These are phyloP conservation scores for Chaetomidium leptoderma DNA, from an alignment of 495 filamentous ascomycete genomes.

Conservation along the genomic window DNA sequence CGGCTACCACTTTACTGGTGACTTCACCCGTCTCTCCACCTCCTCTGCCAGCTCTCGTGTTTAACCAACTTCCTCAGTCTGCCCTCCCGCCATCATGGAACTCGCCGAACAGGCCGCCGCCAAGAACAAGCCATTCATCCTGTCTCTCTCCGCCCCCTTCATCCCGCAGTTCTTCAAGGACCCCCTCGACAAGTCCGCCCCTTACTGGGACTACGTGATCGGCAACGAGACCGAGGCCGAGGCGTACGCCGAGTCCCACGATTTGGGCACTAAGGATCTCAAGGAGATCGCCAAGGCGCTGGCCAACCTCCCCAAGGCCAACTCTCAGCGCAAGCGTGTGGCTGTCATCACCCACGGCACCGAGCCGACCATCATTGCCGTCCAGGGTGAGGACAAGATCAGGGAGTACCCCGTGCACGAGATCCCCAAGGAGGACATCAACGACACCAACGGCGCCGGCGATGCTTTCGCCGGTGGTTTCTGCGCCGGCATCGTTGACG, in stretches of 20 bases:
- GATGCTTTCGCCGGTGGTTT: slow-evolving; percentile 97
- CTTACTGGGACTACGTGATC: slow-evolving; percentile 94
- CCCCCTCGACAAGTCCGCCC: slow-evolving; percentile 72
- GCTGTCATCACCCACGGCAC: slow-evolving; percentile 95
- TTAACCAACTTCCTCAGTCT: slow-evolving; percentile 59
- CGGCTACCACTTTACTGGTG: slow-evolving; percentile 64
- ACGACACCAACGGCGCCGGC: slow-evolving; percentile 94
- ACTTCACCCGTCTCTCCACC: background rate
- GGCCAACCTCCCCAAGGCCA: slow-evolving; percentile 85
- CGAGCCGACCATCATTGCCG: slow-evolving; percentile 75
- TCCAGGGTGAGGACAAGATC: slow-evolving; percentile 63
- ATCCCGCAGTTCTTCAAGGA: slow-evolving; percentile 98
- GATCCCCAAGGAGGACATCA: slow-evolving; percentile 70
- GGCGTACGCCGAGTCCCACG: slow-evolving; percentile 77
- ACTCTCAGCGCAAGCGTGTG: slow-evolving; percentile 68
- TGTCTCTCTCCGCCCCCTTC: slow-evolving; percentile 91
- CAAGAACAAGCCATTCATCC: slow-evolving; percentile 85
- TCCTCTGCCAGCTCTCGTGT: background rate
- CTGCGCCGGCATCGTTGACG: slow-evolving; percentile 79
- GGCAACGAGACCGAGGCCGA: slow-evolving; percentile 95
- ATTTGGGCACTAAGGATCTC: slow-evolving; percentile 66
- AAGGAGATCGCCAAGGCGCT: slow-evolving; percentile 82
- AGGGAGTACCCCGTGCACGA: slow-evolving; percentile 75
- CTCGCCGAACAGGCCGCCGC: slow-evolving; percentile 82
- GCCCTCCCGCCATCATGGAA: slow-evolving; percentile 81